Evolutionary conservation across 2,329 filamentous ascomycete species (phyloP).

Genomic region (Mycogone perniciosa): DNA sequence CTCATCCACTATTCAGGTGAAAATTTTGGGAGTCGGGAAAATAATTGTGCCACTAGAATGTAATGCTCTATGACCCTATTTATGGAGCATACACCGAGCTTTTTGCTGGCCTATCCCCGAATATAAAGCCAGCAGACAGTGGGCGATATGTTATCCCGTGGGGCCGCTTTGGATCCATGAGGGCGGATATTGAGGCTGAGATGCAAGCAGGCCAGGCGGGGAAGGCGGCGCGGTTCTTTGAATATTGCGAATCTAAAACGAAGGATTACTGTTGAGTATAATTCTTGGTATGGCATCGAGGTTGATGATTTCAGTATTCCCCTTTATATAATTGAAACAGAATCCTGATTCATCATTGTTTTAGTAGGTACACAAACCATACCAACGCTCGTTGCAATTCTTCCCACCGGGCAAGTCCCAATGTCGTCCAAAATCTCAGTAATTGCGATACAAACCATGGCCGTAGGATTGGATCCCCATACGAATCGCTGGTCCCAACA

Average conservation of each 20-base stretch:
- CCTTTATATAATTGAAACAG: too few relatives aligned
- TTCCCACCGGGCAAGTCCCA: too few relatives aligned
- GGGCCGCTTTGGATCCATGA: slow-evolving; percentile 6
- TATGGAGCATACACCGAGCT: slow-evolving; percentile 43
- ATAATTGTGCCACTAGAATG: neutral
- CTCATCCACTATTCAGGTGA: neutral
- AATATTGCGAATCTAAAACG: slow-evolving; percentile 6
- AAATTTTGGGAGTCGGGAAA: neutral
- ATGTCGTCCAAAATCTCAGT: too few relatives aligned
- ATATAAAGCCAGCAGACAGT: slow-evolving; percentile 30
- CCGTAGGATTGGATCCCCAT: too few relatives aligned
- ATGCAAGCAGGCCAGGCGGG: neutral
- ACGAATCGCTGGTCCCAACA: too few relatives aligned
- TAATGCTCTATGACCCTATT: slow-evolving; percentile 22
- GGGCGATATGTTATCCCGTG: slow-evolving; percentile 9
- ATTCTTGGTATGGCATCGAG: neutral
- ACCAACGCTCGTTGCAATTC: too few relatives aligned
- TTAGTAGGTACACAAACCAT: too few relatives aligned
- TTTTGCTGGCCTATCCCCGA: slow-evolving; percentile 39
- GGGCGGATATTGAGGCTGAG: slow-evolving; percentile 3
- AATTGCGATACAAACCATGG: too few relatives aligned
- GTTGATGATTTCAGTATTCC: too few relatives aligned
- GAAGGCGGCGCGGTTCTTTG: slow-evolving; percentile 5
- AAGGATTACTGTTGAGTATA: neutral
- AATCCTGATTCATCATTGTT: too few relatives aligned